phyloP scores from a whole-genome alignment of 305 asterid genomes.

The Rubia tinctorum region DNA sequence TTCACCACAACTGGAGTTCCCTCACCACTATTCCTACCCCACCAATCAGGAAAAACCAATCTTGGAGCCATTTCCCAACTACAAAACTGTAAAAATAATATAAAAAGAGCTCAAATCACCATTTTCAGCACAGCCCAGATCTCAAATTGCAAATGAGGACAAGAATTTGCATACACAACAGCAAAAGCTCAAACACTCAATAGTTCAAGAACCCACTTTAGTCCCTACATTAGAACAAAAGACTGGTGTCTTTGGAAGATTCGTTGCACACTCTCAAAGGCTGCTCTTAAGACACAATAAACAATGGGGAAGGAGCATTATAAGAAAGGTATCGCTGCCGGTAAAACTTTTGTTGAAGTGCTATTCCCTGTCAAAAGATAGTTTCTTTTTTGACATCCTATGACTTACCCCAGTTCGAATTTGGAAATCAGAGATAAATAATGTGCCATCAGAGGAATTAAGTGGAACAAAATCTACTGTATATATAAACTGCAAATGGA shows the following conservation, averaged over 20 bases:
- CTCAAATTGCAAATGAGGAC: conserved; percentile 12
- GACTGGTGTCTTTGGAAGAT: conserved; percentile 31
- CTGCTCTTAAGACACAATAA: conserved; percentile 30
- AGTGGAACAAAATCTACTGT: not conserved
- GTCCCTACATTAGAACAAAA: conserved; percentile 26
- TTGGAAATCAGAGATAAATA: not conserved
- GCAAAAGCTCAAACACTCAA: conserved; percentile 4
- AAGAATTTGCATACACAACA: conserved; percentile 19
- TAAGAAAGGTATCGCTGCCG: conserved; percentile 42
- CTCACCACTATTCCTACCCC: conserved; percentile 29
- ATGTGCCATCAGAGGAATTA: not conserved
- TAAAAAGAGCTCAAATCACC: not conserved
- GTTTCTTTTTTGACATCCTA: not conserved
- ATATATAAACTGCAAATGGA: not conserved
- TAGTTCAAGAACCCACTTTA: conserved; percentile 19
- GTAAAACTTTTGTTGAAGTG: conserved; percentile 5
- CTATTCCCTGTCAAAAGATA: not conserved
- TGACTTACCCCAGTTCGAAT: not conserved
- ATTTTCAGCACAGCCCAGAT: conserved; percentile 22
- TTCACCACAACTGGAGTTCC: conserved; percentile 65
- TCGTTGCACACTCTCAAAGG: conserved; percentile 50
- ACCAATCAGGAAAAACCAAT: conserved; percentile 46
- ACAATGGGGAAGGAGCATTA: conserved; percentile 31
- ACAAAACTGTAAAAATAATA: conserved; percentile 1
- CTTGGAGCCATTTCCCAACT: conserved; percentile 51